A percentile compares a stretch with the other conserved stretches of the same genome.
Evolutionary conservation across 345 rosid species (phyloP).

Genomic region (Sonneratia caseolaris): DNA sequence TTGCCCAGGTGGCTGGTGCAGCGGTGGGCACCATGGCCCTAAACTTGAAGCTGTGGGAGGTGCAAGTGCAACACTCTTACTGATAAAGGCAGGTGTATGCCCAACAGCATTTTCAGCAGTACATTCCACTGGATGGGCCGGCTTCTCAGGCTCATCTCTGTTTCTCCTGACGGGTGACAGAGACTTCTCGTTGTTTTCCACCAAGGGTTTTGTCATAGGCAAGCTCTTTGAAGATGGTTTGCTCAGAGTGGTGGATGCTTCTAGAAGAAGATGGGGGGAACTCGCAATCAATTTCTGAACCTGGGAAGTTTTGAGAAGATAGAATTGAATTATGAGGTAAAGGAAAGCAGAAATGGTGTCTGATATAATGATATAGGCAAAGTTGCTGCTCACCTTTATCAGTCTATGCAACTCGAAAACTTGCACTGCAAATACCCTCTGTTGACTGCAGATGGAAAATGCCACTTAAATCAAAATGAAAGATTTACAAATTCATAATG

Average conservation of each 20-base stretch:
- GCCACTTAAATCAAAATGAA: conserved; percentile 19
- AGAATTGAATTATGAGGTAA: conserved; percentile 3
- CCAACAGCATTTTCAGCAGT: conserved; percentile 56
- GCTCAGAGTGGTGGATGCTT: conserved; percentile 34
- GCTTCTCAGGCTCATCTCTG: conserved; percentile 34
- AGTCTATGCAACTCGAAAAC: conserved; percentile 89
- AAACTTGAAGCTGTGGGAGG: background rate
- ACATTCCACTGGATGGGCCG: conserved; percentile 31
- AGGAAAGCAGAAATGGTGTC: conserved; percentile 5
- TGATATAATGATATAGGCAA: conserved; percentile 8
- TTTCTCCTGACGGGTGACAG: conserved; percentile 23
- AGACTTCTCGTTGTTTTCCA: conserved; percentile 27
- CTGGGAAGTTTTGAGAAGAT: conserved; percentile 18
- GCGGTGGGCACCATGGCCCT: conserved; percentile 25
- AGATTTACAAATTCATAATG: conserved; percentile 8
- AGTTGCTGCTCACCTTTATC: conserved; percentile 50
- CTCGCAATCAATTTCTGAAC: conserved; percentile 71
- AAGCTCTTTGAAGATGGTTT: conserved; percentile 34
- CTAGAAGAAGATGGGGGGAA: conserved; percentile 55
- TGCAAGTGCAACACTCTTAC: conserved; percentile 15
- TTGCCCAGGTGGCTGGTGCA: background rate
- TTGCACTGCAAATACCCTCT: conserved; percentile 83
- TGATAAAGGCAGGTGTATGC: conserved; percentile 24
- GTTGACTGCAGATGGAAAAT: conserved; percentile 67
- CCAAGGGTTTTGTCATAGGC: conserved; percentile 30